Evolutionary conservation across 768 basidiomycete species (phyloP).

Genomic region (Lentinus brumalis): DNA sequence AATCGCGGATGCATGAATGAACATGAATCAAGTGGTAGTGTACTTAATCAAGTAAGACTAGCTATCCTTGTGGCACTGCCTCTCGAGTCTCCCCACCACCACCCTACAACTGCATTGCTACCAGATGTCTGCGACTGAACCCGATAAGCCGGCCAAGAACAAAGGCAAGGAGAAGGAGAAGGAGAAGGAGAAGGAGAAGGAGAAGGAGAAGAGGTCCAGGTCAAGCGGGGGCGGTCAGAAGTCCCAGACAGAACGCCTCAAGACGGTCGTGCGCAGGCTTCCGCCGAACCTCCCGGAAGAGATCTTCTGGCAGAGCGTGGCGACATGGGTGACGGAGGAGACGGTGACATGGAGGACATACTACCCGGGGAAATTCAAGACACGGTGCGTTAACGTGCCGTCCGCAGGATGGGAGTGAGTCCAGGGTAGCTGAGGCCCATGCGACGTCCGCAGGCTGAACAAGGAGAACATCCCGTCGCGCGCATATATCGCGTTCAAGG

Average conservation of each 20-base stretch:
- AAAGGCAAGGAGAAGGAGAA: constrained; percentile 23
- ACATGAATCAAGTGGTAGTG: too few species aligned
- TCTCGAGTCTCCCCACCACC: background rate
- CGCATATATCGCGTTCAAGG: constrained; percentile 91
- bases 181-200: constrained; percentile 23
- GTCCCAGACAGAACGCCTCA: constrained; percentile 61
- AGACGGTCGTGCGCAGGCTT: constrained; percentile 84
- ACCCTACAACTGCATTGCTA: too few species aligned
- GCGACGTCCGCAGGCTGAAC: constrained; percentile 52
- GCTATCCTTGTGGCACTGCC: background rate
- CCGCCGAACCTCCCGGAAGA: constrained; percentile 92
- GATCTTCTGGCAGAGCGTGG: constrained; percentile 92
- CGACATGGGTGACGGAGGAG: constrained; percentile 80
- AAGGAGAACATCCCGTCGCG: constrained; percentile 86
- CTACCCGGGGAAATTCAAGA: constrained; percentile 67
- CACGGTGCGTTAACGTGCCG: constrained; percentile 49
- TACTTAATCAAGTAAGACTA: background rate
- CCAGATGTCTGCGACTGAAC: background rate
- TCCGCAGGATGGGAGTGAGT: too few species aligned
- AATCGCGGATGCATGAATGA: too few species aligned
- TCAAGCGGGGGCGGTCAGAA: constrained; percentile 17
- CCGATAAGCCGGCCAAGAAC: constrained; percentile 1
- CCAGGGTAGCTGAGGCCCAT: background rate
- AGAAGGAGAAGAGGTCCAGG: constrained; percentile 21
- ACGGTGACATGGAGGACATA: constrained; percentile 68